Percentiles rank a stretch among this genome's conserved stretches.
phyloP scores from a whole-genome alignment of 768 basidiomycete genomes.

The Wakefieldia striispora region DNA sequence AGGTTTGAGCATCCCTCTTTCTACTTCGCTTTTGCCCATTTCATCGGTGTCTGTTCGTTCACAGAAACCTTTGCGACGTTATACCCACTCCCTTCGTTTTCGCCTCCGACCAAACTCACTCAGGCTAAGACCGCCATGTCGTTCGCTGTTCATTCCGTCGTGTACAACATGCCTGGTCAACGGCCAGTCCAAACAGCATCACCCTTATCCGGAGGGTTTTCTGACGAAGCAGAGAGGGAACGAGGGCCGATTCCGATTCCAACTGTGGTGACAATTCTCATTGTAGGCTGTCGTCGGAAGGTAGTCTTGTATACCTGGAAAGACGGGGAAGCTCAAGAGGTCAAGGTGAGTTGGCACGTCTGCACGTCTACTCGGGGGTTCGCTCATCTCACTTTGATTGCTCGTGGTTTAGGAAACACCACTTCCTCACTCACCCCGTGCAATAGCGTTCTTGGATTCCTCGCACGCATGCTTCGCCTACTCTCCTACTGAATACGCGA shows the following conservation, averaged over 20 bases:
- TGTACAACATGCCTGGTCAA: slow-evolving; percentile 43
- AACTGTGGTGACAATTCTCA: slow-evolving; percentile 67
- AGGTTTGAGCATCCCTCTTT: slow-evolving; percentile 45
- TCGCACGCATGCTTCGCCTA: slow-evolving; percentile 73
- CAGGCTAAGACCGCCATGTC: slow-evolving; percentile 83
- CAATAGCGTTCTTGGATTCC: slow-evolving; percentile 68
- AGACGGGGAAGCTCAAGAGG: slow-evolving; percentile 75
- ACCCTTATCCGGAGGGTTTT: slow-evolving; percentile 6
- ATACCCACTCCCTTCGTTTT: slow-evolving; percentile 70
- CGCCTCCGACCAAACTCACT: slow-evolving; percentile 66
- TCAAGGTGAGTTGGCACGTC: slow-evolving; percentile 47
- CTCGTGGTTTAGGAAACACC: slow-evolving; percentile 59
- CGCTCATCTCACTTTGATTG: background rate
- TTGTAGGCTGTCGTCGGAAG: slow-evolving; percentile 84
- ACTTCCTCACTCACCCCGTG: slow-evolving; percentile 88
- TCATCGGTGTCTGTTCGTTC: slow-evolving; percentile 1
- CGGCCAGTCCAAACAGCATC: slow-evolving; percentile 14
- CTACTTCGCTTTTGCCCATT: background rate
- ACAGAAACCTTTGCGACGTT: slow-evolving; percentile 73
- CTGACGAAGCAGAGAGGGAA: slow-evolving; percentile 4
- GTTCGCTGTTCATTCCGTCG: slow-evolving; percentile 68
- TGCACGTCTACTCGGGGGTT: background rate
- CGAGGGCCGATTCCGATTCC: slow-evolving; percentile 50
- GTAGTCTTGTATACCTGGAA: slow-evolving; percentile 85
- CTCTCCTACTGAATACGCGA: slow-evolving; percentile 60